phyloP scores from a whole-genome alignment of 2,329 filamentous ascomycete species.

The Raffaelea arxii region DNA sequence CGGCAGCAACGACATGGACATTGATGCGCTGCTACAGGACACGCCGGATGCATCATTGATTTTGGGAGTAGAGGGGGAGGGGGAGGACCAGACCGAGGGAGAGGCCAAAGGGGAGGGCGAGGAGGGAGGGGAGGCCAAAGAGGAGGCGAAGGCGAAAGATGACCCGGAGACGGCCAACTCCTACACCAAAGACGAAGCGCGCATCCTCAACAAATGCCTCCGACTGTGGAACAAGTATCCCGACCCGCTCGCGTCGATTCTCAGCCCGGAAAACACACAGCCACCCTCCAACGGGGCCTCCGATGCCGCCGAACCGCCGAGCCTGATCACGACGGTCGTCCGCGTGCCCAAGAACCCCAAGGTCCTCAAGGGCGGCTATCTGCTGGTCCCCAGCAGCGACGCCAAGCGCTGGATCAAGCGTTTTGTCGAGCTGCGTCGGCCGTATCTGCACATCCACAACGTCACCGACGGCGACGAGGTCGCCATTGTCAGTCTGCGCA shows the following conservation, averaged over 20 bases:
- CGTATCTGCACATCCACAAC: slow-evolving; percentile 85
- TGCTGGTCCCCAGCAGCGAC: slow-evolving; percentile 74
- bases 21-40: slow-evolving; percentile 49
- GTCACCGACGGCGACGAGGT: slow-evolving; percentile 83
- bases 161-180: background rate
- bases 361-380: slow-evolving; percentile 76
- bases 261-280: slow-evolving; percentile 53
- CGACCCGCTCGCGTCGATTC: slow-evolving; percentile 44
- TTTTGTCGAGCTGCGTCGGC: slow-evolving; percentile 83
- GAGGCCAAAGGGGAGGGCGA: slow-evolving; percentile 14
- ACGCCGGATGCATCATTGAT: slow-evolving; percentile 42
- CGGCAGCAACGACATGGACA: slow-evolving; percentile 30
- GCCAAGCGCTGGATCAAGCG: slow-evolving; percentile 81
- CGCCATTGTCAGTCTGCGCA: slow-evolving; percentile 77
- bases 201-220: slow-evolving; percentile 45
- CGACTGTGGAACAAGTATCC: slow-evolving; percentile 56
- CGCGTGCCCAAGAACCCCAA: slow-evolving; percentile 71
- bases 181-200: slow-evolving; percentile 35
- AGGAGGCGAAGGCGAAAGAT: background rate
- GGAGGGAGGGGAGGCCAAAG: slow-evolving; percentile 5
- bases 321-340: slow-evolving; percentile 66
- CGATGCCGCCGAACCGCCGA: slow-evolving; percentile 42
- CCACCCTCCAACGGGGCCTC: slow-evolving; percentile 55
- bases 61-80: slow-evolving; percentile 5
- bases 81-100: background rate